Conservation (phyloP, 2,329 filamentous ascomycete genomes). For the Beauveria brongniartii region DNA sequence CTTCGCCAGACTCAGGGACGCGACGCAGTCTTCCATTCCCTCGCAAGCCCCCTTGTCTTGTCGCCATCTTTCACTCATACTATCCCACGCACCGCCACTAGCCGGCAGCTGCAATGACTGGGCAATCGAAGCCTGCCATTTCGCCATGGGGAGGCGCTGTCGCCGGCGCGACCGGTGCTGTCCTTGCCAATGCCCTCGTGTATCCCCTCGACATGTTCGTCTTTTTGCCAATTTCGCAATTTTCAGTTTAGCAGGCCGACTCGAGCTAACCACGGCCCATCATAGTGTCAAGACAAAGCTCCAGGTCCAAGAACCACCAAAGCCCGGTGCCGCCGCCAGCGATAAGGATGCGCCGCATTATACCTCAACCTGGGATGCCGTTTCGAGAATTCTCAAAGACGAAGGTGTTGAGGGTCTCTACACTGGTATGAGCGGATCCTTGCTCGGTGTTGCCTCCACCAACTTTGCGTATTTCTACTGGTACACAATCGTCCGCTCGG, state of each 20-base stretch:
- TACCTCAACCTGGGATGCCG: conserved; percentile 77
- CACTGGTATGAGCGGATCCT: conserved; percentile 74
- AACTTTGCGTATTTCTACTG: conserved; percentile 99
- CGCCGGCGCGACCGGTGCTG: conserved; percentile 85
- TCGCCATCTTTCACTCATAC: not conserved
- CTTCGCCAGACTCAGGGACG: not conserved
- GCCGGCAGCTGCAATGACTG: conserved; percentile 33
- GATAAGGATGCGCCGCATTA: conserved; percentile 61
- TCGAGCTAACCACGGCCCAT: conserved; percentile 1
- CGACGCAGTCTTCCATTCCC: not conserved
- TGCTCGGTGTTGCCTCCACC: conserved; percentile 89
- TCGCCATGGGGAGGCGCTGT: conserved; percentile 91
- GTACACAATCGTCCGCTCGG: conserved; percentile 79
- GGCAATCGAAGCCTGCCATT: conserved; percentile 59
- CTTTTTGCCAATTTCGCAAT: conserved; percentile 6
- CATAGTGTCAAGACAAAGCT: conserved; percentile 86
- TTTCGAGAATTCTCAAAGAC: conserved; percentile 70
- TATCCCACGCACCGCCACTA: not conserved
- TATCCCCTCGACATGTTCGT: conserved; percentile 95
- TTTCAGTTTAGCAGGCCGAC: not conserved
- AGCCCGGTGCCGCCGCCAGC: conserved; percentile 34
- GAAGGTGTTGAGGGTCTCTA: conserved; percentile 83
- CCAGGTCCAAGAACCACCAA: conserved; percentile 78
- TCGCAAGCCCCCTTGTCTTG: not conserved
- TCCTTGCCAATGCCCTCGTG: conserved; percentile 88